Percentiles rank a stretch among this genome's conserved stretches.
Conservation (phyloP, 495 filamentous ascomycete genomes). For the Penicillium malachiteum region DNA sequence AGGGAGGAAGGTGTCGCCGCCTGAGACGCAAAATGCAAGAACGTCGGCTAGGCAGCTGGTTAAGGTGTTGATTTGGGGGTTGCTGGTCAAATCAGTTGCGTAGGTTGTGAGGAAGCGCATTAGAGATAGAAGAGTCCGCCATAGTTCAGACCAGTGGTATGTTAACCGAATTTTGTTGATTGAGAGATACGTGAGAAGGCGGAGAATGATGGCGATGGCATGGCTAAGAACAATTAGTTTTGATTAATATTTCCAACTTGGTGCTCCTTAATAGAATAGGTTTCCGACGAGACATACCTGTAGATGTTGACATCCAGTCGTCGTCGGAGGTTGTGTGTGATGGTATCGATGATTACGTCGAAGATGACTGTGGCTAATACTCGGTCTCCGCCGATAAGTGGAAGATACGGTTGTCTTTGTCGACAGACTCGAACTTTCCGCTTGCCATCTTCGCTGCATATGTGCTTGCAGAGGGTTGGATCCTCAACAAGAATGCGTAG, state of each 20-base stretch:
- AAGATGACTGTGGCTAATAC: constrained; percentile 71
- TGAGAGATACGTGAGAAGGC: constrained; percentile 79
- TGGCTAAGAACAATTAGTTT: constrained; percentile 29
- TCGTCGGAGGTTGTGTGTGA: constrained; percentile 90
- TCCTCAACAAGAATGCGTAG: constrained; percentile 90
- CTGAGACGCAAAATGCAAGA: constrained; percentile 81
- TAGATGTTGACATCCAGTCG: constrained; percentile 84
- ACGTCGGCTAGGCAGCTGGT: constrained; percentile 66
- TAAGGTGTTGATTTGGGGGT: constrained; percentile 57
- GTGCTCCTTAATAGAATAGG: not conserved
- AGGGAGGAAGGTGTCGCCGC: constrained; percentile 91
- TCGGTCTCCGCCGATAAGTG: constrained; percentile 67
- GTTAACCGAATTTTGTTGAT: constrained; percentile 70
- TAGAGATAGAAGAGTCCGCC: constrained; percentile 83
- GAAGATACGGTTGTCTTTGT: constrained; percentile 86
- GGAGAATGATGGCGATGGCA: constrained; percentile 71
- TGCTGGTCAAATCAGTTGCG: constrained; percentile 64
- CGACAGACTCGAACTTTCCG: constrained; percentile 79
- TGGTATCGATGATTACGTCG: constrained; percentile 82
- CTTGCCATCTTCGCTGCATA: constrained; percentile 80
- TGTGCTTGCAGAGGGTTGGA: constrained; percentile 73
- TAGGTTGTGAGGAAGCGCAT: constrained; percentile 91
- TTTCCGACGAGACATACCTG: constrained; percentile 39
- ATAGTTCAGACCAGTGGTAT: constrained; percentile 96
- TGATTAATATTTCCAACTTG: not conserved